Percentiles rank a stretch among this genome's conserved stretches.
Evolutionary conservation across 768 basidiomycete species (phyloP).

Genomic region (Naematelia encephala): DNA sequence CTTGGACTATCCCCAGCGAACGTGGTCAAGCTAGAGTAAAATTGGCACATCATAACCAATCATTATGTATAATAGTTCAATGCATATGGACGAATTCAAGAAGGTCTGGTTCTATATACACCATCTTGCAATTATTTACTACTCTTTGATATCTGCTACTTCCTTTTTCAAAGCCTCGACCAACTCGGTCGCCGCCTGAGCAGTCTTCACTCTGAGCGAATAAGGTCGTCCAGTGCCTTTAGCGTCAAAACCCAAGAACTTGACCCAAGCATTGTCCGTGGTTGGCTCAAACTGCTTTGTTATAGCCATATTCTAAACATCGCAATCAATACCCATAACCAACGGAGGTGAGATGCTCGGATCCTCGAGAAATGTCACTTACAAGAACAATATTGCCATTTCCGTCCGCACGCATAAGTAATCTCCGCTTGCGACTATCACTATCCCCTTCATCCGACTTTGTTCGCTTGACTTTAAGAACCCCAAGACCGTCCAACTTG

Average conservation of each 20-base stretch:
- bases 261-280: slow-evolving; percentile 21
- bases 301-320: slow-evolving; percentile 36
- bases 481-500: slow-evolving; percentile 23
- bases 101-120: neutral
- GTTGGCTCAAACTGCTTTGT: slow-evolving; percentile 21
- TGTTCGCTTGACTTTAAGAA: slow-evolving; percentile 31
- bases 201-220: slow-evolving; percentile 31
- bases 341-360: neutral
- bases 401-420: slow-evolving; percentile 38
- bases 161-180: slow-evolving; percentile 53
- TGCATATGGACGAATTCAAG: neutral
- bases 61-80: neutral
- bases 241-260: slow-evolving; percentile 36
- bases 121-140: no score
- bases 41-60: neutral
- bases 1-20: slow-evolving; percentile 28
- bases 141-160: slow-evolving; percentile 46
- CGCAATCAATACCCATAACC: neutral
- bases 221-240: slow-evolving; percentile 34
- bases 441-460: slow-evolving; percentile 14
- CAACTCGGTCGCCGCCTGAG: slow-evolving; percentile 22
- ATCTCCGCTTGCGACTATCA: slow-evolving; percentile 28
- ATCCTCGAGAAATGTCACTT: slow-evolving; percentile 11
- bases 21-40: slow-evolving; percentile 40
- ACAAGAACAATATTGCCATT: slow-evolving; percentile 35